Percentiles rank a stretch among this genome's conserved stretches.
Conservation (phyloP, 164 flowering plant species). For the Nymphaea colorata region DNA sequence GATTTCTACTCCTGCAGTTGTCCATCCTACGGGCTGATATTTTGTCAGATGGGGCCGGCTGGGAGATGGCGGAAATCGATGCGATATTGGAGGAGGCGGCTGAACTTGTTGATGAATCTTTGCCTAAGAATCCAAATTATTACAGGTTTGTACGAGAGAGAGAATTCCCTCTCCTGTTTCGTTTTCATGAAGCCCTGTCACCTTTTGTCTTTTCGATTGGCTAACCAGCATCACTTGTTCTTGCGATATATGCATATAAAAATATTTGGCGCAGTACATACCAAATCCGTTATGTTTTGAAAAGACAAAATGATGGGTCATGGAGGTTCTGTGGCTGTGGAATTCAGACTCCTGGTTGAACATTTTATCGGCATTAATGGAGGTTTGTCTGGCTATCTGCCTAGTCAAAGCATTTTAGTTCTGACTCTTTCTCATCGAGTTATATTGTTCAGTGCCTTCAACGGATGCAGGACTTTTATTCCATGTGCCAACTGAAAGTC, state of each 20-base stretch:
- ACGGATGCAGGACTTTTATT: no score
- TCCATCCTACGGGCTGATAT: slow-evolving; percentile 68
- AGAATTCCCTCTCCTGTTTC: no score
- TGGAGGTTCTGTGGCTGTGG: slow-evolving; percentile 74
- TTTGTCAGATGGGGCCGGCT: slow-evolving; percentile 33
- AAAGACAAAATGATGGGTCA: slow-evolving; percentile 66
- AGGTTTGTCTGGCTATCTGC: background rate
- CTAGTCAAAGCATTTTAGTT: no score
- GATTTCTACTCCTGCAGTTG: slow-evolving; percentile 74
- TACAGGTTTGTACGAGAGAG: slow-evolving; percentile 44
- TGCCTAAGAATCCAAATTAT: slow-evolving; percentile 71
- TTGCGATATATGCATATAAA: no score
- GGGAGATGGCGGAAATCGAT: slow-evolving; percentile 78
- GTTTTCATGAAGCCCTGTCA: no score
- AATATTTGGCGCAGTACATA: slow-evolving; percentile 50
- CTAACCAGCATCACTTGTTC: background rate
- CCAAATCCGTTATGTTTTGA: slow-evolving; percentile 49
- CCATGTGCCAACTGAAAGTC: no score
- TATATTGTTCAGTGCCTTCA: no score
- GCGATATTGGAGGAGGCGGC: slow-evolving; percentile 91
- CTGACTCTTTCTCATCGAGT: no score
- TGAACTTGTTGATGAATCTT: slow-evolving; percentile 84
- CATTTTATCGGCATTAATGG: background rate
- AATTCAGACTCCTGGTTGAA: slow-evolving; percentile 25
- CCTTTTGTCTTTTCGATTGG: background rate